Conservation (phyloP, 352 stramenopile species). For the Pythium insidiosum region DNA sequence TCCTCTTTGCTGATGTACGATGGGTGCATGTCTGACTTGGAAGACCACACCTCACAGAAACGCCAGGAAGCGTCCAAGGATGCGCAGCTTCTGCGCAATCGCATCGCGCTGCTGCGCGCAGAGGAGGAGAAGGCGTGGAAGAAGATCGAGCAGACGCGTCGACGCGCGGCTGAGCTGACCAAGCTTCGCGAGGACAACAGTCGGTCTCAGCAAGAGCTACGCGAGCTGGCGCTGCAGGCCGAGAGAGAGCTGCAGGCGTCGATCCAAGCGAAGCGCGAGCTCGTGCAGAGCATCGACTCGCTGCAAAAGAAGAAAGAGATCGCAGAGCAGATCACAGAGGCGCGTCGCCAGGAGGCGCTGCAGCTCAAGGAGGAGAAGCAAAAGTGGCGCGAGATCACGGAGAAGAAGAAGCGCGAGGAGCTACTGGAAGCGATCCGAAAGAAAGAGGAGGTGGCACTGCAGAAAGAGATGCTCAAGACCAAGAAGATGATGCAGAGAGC, state of each 20-base stretch:
- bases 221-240: constrained; percentile 40
- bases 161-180: constrained; percentile 56
- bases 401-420: constrained; percentile 59
- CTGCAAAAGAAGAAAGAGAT: constrained; percentile 78
- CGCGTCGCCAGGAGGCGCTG: constrained; percentile 46
- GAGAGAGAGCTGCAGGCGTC: constrained; percentile 61
- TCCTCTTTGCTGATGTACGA: neutral
- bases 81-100: constrained; percentile 66
- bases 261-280: constrained; percentile 63
- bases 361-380: constrained; percentile 84
- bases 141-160: constrained; percentile 80
- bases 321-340: constrained; percentile 55
- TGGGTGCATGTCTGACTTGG: neutral
- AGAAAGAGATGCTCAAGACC: constrained; percentile 55
- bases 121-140: constrained; percentile 81
- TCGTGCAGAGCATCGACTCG: constrained; percentile 73
- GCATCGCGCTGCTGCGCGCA: constrained; percentile 71
- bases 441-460: constrained; percentile 57
- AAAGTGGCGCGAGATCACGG: constrained; percentile 57
- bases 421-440: constrained; percentile 52
- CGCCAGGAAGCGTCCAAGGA: constrained; percentile 74
- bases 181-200: constrained; percentile 63
- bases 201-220: constrained; percentile 49
- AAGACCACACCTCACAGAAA: constrained; percentile 20
- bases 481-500: constrained; percentile 63